These are phyloP conservation scores for Keqinozyma sinolaborantium DNA, from an alignment of 1,139 yeast genomes.

Conservation along the genomic window DNA sequence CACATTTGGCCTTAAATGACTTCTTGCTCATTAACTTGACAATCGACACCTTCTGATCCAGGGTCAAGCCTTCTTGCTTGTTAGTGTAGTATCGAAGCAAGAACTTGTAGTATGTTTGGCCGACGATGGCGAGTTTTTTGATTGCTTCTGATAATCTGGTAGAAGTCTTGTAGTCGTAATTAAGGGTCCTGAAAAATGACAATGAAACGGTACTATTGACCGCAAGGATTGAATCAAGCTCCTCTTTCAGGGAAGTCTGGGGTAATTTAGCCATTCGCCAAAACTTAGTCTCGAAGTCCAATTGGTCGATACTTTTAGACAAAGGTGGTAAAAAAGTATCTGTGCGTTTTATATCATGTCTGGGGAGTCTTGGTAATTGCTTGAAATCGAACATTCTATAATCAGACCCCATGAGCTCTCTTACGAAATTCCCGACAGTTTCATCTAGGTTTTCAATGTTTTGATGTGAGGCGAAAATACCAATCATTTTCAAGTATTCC, in stretches of 20 bases:
- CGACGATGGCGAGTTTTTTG: constrained; percentile 4
- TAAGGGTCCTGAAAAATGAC: not conserved
- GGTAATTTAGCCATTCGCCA: not conserved
- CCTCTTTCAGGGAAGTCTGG: not conserved
- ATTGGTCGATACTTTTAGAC: not conserved
- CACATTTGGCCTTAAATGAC: constrained; percentile 6
- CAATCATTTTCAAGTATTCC: not conserved
- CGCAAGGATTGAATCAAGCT: not conserved
- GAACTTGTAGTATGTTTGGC: constrained; percentile 7
- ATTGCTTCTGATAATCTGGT: not conserved
- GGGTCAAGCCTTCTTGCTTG: not conserved
- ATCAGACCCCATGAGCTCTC: not conserved
- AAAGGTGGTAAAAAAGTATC: not conserved
- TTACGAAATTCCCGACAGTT: not conserved
- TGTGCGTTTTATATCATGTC: not conserved
- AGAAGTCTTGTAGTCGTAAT: not conserved
- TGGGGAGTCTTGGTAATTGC: not conserved
- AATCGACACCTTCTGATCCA: not conserved
- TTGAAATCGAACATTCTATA: not conserved
- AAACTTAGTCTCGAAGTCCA: not conserved
- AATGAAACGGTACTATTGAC: not conserved
- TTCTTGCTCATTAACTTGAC: constrained; percentile 5
- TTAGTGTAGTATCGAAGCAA: not conserved
- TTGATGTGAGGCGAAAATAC: not conserved
- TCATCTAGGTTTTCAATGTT: not conserved